A percentile compares a stretch with the other conserved stretches of the same genome.
phyloP scores from a whole-genome alignment of 768 basidiomycete genomes.

The Termitomyces sp. region DNA sequence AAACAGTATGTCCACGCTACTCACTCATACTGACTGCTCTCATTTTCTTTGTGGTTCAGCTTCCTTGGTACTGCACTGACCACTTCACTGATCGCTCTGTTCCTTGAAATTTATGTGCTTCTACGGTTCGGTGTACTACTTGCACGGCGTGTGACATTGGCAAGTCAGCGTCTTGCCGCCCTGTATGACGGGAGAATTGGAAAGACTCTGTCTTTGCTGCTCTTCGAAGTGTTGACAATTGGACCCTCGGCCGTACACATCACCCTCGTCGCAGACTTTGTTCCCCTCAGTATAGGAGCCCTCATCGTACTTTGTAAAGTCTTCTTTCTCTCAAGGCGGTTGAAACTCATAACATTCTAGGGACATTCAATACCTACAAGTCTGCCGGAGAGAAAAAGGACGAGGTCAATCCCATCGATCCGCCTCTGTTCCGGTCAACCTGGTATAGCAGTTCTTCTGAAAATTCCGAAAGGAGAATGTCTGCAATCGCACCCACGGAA shows the following conservation, averaged over 20 bases:
- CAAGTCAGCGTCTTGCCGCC: neutral
- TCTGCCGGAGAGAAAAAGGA: neutral
- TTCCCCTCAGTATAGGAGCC: conserved; percentile 11
- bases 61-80: conserved; percentile 11
- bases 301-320: conserved; percentile 10
- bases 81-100: conserved; percentile 5
- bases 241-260: conserved; percentile 10
- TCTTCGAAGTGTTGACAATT: conserved; percentile 10
- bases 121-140: conserved; percentile 3
- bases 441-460: conserved; percentile 5
- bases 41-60: neutral
- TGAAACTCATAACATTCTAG: neutral
- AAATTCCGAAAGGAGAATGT: neutral
- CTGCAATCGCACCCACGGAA: neutral
- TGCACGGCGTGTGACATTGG: neutral
- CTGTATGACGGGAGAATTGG: conserved; percentile 6
- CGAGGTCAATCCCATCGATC: neutral
- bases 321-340: neutral
- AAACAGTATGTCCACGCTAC: conserved; percentile 7
- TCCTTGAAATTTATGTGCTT: conserved; percentile 5
- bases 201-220: conserved; percentile 7
- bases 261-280: conserved; percentile 10
- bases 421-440: conserved; percentile 2
- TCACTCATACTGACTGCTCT: neutral
- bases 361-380: conserved; percentile 5